phyloP scores from a whole-genome alignment of 2,329 filamentous ascomycete species.

The Fusarium multiceps region DNA sequence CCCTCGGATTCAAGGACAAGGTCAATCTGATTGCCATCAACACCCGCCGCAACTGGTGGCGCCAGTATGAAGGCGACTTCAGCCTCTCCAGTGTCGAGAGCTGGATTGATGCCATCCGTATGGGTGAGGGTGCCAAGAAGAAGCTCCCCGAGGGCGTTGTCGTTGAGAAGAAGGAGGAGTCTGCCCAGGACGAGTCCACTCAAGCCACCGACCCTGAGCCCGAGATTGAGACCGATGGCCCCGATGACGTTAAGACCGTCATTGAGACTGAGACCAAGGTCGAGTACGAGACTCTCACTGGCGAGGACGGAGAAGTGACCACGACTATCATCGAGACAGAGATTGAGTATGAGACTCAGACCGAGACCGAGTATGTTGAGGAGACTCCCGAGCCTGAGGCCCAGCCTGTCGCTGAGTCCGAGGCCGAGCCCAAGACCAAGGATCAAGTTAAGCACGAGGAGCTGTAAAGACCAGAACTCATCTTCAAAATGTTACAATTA shows the following conservation, averaged over 20 bases:
- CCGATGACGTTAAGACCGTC: conserved; percentile 41
- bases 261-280: conserved; percentile 37
- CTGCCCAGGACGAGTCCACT: conserved; percentile 17
- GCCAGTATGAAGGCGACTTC: conserved; percentile 73
- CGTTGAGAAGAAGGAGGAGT: conserved; percentile 48
- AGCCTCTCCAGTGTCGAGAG: conserved; percentile 74
- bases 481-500: conserved; percentile 37
- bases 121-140: conserved; percentile 86
- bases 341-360: conserved; percentile 37
- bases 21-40: conserved; percentile 86
- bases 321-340: conserved; percentile 26
- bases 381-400: conserved; percentile 38
- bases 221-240: conserved; percentile 40
- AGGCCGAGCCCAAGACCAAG: conserved; percentile 46
- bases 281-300: conserved; percentile 18
- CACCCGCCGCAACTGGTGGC: conserved; percentile 87
- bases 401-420: conserved; percentile 33
- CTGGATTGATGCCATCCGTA: conserved; percentile 91
- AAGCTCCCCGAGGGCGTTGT: conserved; percentile 75
- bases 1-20: conserved; percentile 69
- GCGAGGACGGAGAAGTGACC: neutral
- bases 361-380: conserved; percentile 35
- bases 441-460: conserved; percentile 59
- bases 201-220: conserved; percentile 45
- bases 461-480: conserved; percentile 51